Conservation (phyloP, 2,329 filamentous ascomycete genomes). For the Nemania sp. region DNA sequence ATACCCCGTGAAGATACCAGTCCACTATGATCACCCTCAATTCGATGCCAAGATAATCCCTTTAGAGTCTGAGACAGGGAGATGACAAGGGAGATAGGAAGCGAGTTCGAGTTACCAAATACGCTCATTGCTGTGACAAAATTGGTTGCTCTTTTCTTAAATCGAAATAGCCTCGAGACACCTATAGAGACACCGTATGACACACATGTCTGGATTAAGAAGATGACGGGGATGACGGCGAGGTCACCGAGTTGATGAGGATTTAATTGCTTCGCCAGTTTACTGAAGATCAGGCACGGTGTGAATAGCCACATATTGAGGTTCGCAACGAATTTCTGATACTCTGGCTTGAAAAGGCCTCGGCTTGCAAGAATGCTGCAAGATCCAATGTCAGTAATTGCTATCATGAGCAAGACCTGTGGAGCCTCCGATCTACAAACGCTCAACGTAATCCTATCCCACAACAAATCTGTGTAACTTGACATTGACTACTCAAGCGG, state of each 20-base stretch:
- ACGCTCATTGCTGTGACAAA: conserved; percentile 97
- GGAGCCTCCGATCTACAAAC: neutral
- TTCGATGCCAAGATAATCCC: conserved; percentile 89
- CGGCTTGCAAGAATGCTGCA: conserved; percentile 73
- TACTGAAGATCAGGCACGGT: conserved; percentile 96
- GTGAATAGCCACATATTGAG: conserved; percentile 96
- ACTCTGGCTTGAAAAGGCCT: conserved; percentile 92
- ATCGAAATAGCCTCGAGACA: conserved; percentile 75
- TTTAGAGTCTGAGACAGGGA: conserved; percentile 90
- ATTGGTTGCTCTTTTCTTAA: conserved; percentile 84
- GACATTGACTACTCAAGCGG: no score
- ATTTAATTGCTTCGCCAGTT: conserved; percentile 91
- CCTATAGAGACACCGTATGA: conserved; percentile 77
- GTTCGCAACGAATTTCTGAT: conserved; percentile 96
- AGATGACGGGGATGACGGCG: conserved; percentile 93
- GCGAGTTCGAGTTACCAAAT: conserved; percentile 97
- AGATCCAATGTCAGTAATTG: neutral
- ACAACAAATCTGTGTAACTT: neutral
- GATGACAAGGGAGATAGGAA: conserved; percentile 93
- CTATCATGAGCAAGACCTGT: neutral
- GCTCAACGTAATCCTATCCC: neutral
- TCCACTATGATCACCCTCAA: conserved; percentile 91
- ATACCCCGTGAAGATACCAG: conserved; percentile 94
- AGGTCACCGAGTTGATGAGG: conserved; percentile 88
- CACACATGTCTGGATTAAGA: conserved; percentile 81